These are phyloP conservation scores for Xylaria scruposa DNA, from an alignment of 495 filamentous ascomycete genomes.

Conservation along the genomic window DNA sequence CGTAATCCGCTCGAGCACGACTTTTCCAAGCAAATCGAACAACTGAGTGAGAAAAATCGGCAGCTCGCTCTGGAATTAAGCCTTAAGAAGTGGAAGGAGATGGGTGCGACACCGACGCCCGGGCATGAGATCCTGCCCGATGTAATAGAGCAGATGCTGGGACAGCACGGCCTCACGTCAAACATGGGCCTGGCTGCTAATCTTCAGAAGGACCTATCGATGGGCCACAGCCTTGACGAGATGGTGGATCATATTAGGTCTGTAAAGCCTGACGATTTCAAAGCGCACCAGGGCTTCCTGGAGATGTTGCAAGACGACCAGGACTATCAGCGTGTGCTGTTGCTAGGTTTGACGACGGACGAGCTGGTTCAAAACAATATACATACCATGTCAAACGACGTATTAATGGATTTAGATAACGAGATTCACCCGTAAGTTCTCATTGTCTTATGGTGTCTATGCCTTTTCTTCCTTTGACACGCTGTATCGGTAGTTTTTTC, in stretches of 20 bases:
- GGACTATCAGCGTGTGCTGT: conserved; percentile 41
- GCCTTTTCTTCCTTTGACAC: background rate
- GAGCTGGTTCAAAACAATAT: conserved; percentile 35
- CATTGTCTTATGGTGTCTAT: background rate
- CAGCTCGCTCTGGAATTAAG: background rate
- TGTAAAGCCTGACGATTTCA: background rate
- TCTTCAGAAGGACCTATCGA: background rate
- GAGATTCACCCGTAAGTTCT: conserved; percentile 35
- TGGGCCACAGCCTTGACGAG: conserved; percentile 4
- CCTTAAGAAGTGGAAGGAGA: background rate
- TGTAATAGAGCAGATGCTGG: conserved; percentile 26
- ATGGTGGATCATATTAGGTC: conserved; percentile 6
- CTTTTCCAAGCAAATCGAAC: conserved; percentile 28
- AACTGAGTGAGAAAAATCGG: conserved; percentile 20
- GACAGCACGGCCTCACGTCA: background rate
- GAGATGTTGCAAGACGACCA: conserved; percentile 35
- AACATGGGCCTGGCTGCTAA: conserved; percentile 6
- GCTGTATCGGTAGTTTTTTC: conserved; percentile 25
- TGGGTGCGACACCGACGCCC: background rate
- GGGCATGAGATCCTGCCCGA: conserved; percentile 23
- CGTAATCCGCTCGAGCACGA: conserved; percentile 31
- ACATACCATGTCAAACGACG: conserved; percentile 30
- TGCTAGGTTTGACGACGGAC: conserved; percentile 40
- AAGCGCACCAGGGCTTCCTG: conserved; percentile 28
- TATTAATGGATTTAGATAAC: conserved; percentile 30